Base-by-base conservation (phyloP, 163 green algal genomes). In the Trebouxiophyceae sp. region DNA sequence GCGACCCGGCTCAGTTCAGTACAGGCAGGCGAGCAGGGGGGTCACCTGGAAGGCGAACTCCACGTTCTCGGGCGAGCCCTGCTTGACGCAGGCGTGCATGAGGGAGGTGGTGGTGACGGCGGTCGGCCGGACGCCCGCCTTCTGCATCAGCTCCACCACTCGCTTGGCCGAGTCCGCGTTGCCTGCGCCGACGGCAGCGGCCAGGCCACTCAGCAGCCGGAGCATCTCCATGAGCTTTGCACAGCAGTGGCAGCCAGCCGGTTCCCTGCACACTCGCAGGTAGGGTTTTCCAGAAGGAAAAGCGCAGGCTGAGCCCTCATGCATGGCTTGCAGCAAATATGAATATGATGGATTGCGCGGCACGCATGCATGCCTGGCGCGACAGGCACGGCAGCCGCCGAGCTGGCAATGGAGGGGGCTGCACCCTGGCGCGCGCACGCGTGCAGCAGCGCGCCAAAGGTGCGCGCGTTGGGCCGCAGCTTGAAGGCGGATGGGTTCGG, bases 351-450 rank as follows among this genome's bases (percentile, higher is more conserved):
- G n/a, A n/a, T n/a, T n/a, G n/a, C n/a, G n/a, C n/a, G n/a, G n/a
- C n/a, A n/a, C n/a, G n/a, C n/a, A n/a, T n/a, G n/a, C n/a, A n/a
- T n/a, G n/a, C n/a, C n/a, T n/a, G n/a, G n/a, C n/a, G n/a, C n/a
- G n/a, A n/a, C n/a, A n/a, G n/a, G n/a, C n/a, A n/a, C n/a, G n/a
- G n/a, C n/a, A n/a, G n/a, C n/a, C n/a, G n/a, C n/a, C n/a, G n/a
- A n/a, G n/a, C n/a, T n/a, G n/a, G n/a, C n/a, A n/a, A n/a, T n/a
- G n/a, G n/a, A n/a, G n/a, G n/a, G n/a, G n/a, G n/a, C n/a, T n/a
- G n/a, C n/a, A n/a, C n/a, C n/a, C n/a, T n/a, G n/a, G n/a, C n/a
- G 74, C 28, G 79, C 70, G 29, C 81, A 86, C 28, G 69, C 74
- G 46, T 82, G 62, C 56, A 90, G 68, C 54, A 90, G 65, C 24